Conservation (phyloP, 2,329 filamentous ascomycete species). For the Aureobasidium lini region DNA sequence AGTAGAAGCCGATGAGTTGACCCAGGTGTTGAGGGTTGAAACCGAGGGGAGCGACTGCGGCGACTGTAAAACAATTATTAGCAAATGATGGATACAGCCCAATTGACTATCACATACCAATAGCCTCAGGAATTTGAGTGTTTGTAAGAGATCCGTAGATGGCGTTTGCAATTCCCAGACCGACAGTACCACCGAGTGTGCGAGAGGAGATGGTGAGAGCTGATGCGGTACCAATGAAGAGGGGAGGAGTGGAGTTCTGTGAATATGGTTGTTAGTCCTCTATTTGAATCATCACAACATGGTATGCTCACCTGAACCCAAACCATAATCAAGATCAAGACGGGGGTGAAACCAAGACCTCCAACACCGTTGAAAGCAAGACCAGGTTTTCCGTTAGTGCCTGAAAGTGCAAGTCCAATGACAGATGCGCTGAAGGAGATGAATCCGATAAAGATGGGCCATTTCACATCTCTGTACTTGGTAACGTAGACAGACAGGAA, state of each 20-base stretch:
- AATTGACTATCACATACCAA: not conserved
- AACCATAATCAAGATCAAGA: slow-evolving; percentile 8
- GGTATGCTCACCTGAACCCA: not conserved
- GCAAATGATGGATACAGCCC: not conserved
- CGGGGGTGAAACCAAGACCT: slow-evolving; percentile 1
- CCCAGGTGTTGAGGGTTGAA: not conserved
- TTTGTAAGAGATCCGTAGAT: slow-evolving; percentile 8
- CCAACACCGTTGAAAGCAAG: slow-evolving; percentile 3
- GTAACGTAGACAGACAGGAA: slow-evolving; percentile 5
- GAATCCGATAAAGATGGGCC: slow-evolving; percentile 6
- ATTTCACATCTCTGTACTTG: slow-evolving; percentile 5
- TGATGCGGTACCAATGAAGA: slow-evolving; percentile 10
- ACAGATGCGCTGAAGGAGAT: slow-evolving; percentile 5
- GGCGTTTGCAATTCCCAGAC: slow-evolving; percentile 7
- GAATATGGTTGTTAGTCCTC: not conserved
- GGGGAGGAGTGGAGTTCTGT: slow-evolving; percentile 5
- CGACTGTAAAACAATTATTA: not conserved
- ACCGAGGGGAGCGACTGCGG: not conserved
- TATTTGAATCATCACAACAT: not conserved
- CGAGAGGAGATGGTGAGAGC: slow-evolving; percentile 9
- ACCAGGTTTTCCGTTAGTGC: not conserved
- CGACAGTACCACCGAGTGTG: slow-evolving; percentile 5
- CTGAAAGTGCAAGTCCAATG: not conserved
- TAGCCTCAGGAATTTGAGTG: slow-evolving; percentile 3
- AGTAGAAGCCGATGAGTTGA: slow-evolving; percentile 8